Base-by-base conservation (phyloP, 2,329 filamentous ascomycete genomes). In the Seiridium unicorne region DNA sequence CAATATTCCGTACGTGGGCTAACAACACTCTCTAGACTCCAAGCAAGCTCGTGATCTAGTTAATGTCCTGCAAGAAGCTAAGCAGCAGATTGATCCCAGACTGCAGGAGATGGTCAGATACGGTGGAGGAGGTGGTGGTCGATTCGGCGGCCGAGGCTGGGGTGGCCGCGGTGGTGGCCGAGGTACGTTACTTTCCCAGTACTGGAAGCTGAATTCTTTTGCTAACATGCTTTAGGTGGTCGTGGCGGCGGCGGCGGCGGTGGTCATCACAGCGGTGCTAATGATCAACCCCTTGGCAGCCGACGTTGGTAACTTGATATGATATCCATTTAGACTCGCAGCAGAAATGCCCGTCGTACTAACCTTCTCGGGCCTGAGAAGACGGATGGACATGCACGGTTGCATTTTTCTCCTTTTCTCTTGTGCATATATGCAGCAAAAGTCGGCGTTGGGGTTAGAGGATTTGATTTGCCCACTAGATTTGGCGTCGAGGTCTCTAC, bases 1-100 rank as follows among this genome's bases (percentile, higher is more conserved):
- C 51, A 59, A 31, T 46, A 35, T 2, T 10, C 8, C n/a, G 35
- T 5, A 38, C 32, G 13, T 4, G 18, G 34, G 42, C 79, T 81
- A 72, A 83, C 74, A 64, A 5, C n/a, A 36, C 31, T 42, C 3
- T 44, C 5, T 58, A 93, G 91, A 95, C 81, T 86, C 90, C 71
- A 95, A 94, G 83, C 91, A 95, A 87, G 94, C 95, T 79, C 94
- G 95, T 85, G 95, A 99, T 81, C 89, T 99, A 74, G 89, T 99
- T 70, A 85, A 86, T 70, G 92, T 99, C 71, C 89, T 99, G 69
- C 89, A 89, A 73, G 95, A 99, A 81, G 93, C 95, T 67, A 98
- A 98, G 84, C 95, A 99, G 83, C 90, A 96, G 79, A 93, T 99
- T 77, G 95, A 98, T 72, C 95, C 95, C 73, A 90, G 93, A 76